Base-by-base conservation (phyloP, 129 eudicot species). In the Deinandra increscens region DNA sequence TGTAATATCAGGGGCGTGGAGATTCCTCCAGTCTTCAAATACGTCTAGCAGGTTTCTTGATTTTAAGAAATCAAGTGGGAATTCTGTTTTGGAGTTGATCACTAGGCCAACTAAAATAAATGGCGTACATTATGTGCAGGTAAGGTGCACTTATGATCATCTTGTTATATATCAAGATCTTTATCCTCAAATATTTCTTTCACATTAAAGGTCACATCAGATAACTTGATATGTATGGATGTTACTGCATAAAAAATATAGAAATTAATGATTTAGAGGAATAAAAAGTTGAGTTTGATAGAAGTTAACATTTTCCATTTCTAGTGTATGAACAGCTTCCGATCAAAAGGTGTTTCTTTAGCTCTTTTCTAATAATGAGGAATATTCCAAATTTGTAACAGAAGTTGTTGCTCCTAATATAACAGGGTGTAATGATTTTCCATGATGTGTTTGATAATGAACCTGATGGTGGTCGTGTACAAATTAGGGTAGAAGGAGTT, bases 41-140 rank as follows among this genome's bases (percentile, higher is more conserved):
- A 70, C 72, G 66, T 77, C 98, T 55, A 77, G 81, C 75, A 86
- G 88, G 78, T 84, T 89, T 78, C 90, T 95, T 9, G 87, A 87
- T 78, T 84, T 93, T 73, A 80, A 68, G 74, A 83, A 78, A 79
- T 93, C 90, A 59, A 81, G 86, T 59, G 98, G 98, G 34, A 83
- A 85, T 75, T 93, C 98, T 45, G 76, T 93, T 39, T 63, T 93
- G 60, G 98, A 93, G 70, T 81, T 93, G 68, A 66, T 93, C 46
- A 89, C 97, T 72, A 80, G 95, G 60, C 98, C 96, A 70, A 89
- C 98, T 67, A 93, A 93, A 79, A 86, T 93, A 75, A 81, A 80
- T 46, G 98, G 98, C 39, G 98, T 93, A 42, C 98, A 93, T 80
- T 93, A 93, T 87, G 97, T 93, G 79, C 97, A 93, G 95, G 98